Base-by-base conservation (phyloP, 176 grass and related monocot species). In the Aegilops tauschii region DNA sequence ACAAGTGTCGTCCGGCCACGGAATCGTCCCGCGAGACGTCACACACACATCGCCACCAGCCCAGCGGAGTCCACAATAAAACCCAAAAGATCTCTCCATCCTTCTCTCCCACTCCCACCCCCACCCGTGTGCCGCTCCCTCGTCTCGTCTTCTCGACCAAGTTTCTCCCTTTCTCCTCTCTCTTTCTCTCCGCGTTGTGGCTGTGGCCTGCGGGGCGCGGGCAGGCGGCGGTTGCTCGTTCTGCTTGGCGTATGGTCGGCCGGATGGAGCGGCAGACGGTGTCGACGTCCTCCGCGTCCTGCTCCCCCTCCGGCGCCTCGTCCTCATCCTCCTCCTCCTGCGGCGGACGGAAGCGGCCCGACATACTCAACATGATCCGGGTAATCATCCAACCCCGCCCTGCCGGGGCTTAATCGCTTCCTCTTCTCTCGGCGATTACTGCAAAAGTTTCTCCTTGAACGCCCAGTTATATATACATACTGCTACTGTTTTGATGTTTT, bases 341-440 rank as follows among this genome's bases (percentile, higher is more conserved):
- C 82, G 86, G 78, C 23, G 86, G 78, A 40, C 85, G 64, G 86
- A 88, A 72, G 90, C 90, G 86, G 10, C 56, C 90, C 18, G 90
- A 91, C 17, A 66, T 91, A 81, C 78, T 91, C 40, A 88, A 82
- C 82, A 88, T 91, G 77, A 77, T 91, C 78, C 90, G 90, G 90
- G 90, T 91, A 88, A 84, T 28, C 17, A 30, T 9, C 23, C 45
- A 6, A 0, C 29, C 25, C 13, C 16, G 5, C 45, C 61, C 61
- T 56, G 9, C 42, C 29, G 1, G 56, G 56, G 18, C 20, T 27
- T 31, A 47, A 49, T 35, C 0, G 0, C 18, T 69, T 80, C 56
- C 64, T 30, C 5, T 0, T 54, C 45, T 6, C 50, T 54, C 16
- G 16, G 5, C 1, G 50, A 21, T 20, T 21, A 20, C 2, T 59